Base-by-base conservation (phyloP, 2,329 filamentous ascomycete genomes). In the Ceratocystis eucalypticola region DNA sequence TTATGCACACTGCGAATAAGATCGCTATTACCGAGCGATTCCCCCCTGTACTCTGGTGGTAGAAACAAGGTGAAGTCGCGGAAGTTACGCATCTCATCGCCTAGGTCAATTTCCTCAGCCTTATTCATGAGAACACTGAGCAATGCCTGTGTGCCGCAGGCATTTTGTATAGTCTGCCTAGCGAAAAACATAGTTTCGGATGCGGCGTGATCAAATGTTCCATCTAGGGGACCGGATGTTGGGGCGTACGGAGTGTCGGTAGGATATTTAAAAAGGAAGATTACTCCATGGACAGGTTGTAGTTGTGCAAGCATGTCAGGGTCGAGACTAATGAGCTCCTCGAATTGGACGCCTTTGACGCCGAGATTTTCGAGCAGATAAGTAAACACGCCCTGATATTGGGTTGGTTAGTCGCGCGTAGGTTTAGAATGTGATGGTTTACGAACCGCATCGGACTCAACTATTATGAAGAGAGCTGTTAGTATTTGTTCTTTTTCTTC, bases 261-360 rank as follows among this genome's bases (percentile, higher is more conserved):
- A 63, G 84, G 89, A 77, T 89, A 99, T 79, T 96, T 97, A 86
- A 99, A 99, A 75, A 99, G 89, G 77, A 99, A 99, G 73, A 99
- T 96, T 71, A 99, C 91, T 72, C 94, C 94, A 78, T 96, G 95
- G 65, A 96, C 82, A 20, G 89, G 88, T 71, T 88, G 86, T 44
- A 91, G 82, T 70, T 86, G 79, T 55, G 83, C 81, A 12, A 95
- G 82, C 67, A 83, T 82, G 64, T 89, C 84, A 5, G 90, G 80
- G 71, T 97, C 93, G 70, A 99, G 86, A 0, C 89, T 88, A 67
- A 96, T 84, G 70, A 99, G 86, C 79, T 99, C 94, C 79, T 97
- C 94, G 74, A 96, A 97, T 76, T 99, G 94, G 1, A 97, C 91
- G 74, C 90, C 86, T 75, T 92, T 88, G 71, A 96, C 92, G 63